phyloP scores from a whole-genome alignment of 2,329 filamentous ascomycete species.

The Venturia aucupariae region DNA sequence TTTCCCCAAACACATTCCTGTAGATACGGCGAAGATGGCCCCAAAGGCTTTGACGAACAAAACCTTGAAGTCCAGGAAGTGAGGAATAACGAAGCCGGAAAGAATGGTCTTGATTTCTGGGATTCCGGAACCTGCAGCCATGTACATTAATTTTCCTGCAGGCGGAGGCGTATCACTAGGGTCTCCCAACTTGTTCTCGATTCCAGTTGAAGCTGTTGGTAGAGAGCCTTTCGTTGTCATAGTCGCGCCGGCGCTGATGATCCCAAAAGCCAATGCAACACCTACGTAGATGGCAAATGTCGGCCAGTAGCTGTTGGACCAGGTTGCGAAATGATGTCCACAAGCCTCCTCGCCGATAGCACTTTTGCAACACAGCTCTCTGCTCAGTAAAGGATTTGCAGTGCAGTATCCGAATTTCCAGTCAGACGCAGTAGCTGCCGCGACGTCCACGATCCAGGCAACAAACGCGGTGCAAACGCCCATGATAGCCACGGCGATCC shows the following conservation, averaged over 20 bases:
- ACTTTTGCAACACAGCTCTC: slow-evolving; percentile 40
- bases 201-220: slow-evolving; percentile 32
- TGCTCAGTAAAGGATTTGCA: slow-evolving; percentile 35
- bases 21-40: slow-evolving; percentile 48
- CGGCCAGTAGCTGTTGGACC: slow-evolving; percentile 33
- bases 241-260: slow-evolving; percentile 40
- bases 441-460: slow-evolving; percentile 47
- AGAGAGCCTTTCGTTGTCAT: slow-evolving; percentile 42
- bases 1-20: slow-evolving; percentile 52
- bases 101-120: slow-evolving; percentile 55
- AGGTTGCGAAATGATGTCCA: slow-evolving; percentile 31
- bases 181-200: slow-evolving; percentile 21
- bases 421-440: slow-evolving; percentile 45
- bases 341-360: background rate
- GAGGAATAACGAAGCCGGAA: slow-evolving; percentile 51
- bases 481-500: slow-evolving; percentile 46
- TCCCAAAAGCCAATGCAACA: slow-evolving; percentile 40
- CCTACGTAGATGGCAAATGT: slow-evolving; percentile 41
- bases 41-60: slow-evolving; percentile 50
- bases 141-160: slow-evolving; percentile 46
- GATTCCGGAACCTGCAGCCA: slow-evolving; percentile 50
- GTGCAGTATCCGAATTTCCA: slow-evolving; percentile 50
- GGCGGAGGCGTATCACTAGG: slow-evolving; percentile 7
- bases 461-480: slow-evolving; percentile 46
- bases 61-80: slow-evolving; percentile 47